These are phyloP conservation scores for Globisporangium cylindrosporum DNA, from an alignment of 352 stramenopile species.

Conservation along the genomic window DNA sequence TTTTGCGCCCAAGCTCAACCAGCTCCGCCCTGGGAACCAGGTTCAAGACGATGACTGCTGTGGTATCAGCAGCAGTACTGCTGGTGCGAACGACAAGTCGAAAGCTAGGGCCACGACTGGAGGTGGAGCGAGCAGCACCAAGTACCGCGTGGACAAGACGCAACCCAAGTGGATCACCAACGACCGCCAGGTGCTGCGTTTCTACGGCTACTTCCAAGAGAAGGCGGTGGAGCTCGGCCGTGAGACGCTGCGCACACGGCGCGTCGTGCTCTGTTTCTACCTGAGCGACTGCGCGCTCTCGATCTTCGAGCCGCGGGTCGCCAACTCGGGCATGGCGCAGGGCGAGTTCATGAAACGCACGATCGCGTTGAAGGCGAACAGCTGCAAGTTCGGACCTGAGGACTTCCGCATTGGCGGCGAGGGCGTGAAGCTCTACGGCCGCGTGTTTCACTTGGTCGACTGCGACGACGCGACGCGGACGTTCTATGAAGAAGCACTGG, in stretches of 20 bases:
- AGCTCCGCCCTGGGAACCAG: conserved; percentile 3
- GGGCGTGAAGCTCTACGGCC: conserved; percentile 70
- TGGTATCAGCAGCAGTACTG: conserved; percentile 1
- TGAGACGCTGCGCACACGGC: conserved; percentile 35
- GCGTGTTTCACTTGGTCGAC: conserved; percentile 83
- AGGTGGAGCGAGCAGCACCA: conserved; percentile 24
- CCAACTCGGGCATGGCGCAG: conserved; percentile 88
- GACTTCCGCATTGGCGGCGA: conserved; percentile 83
- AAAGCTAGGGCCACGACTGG: background rate
- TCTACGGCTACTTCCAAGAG: conserved; percentile 89
- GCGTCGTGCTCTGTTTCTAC: conserved; percentile 81
- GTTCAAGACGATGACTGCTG: background rate
- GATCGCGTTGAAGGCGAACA: conserved; percentile 32
- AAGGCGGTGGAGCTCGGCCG: conserved; percentile 35
- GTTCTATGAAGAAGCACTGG: conserved; percentile 68
- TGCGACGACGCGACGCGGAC: conserved; percentile 83
- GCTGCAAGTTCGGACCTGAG: conserved; percentile 40
- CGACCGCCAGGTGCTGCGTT: conserved; percentile 85
- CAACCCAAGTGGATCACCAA: conserved; percentile 66
- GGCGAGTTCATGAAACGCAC: conserved; percentile 87
- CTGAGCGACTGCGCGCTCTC: conserved; percentile 80
- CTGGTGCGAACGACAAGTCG: background rate
- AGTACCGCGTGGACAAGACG: conserved; percentile 44
- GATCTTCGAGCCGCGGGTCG: conserved; percentile 82
- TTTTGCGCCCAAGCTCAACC: conserved; percentile 20